Conservation (phyloP, 805 yeast species). For the Saturnispora serradocipensis region DNA sequence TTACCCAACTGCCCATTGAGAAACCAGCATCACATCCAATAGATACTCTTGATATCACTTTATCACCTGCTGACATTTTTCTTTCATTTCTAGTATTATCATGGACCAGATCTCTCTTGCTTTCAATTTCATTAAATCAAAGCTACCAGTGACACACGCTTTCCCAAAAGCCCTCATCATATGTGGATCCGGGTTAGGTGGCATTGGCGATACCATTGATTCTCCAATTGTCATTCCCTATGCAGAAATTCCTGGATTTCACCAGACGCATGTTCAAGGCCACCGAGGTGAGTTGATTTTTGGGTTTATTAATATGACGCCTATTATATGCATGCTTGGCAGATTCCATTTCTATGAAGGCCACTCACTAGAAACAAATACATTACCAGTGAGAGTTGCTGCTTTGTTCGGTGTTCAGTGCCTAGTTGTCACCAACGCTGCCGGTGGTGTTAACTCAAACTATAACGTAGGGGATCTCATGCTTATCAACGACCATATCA, state of each 20-base stretch:
- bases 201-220: conserved; percentile 40
- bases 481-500: conserved; percentile 84
- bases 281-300: conserved; percentile 78
- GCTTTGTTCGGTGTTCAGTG: conserved; percentile 49
- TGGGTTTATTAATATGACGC: conserved; percentile 64
- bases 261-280: conserved; percentile 77
- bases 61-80: background rate
- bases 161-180: conserved; percentile 66
- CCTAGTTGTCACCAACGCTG: conserved; percentile 88
- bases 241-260: conserved; percentile 69
- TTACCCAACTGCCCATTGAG: background rate
- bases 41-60: background rate
- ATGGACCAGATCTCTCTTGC: conserved; percentile 3
- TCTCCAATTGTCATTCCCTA: conserved; percentile 49
- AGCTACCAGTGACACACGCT: conserved; percentile 6
- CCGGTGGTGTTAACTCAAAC: conserved; percentile 71
- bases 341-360: conserved; percentile 92
- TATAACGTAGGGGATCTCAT: conserved; percentile 82
- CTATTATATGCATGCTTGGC: conserved; percentile 91
- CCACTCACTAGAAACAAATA: conserved; percentile 68
- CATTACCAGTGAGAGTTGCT: conserved; percentile 78
- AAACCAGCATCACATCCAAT: background rate
- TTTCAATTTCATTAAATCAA: background rate
- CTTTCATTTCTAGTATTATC: background rate
- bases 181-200: conserved; percentile 94